Evolutionary conservation across 2,329 filamentous ascomycete genomes (phyloP), one percentile per base, ranked within the genome.

Genomic region (Trichocomaceae sp.): DNA sequence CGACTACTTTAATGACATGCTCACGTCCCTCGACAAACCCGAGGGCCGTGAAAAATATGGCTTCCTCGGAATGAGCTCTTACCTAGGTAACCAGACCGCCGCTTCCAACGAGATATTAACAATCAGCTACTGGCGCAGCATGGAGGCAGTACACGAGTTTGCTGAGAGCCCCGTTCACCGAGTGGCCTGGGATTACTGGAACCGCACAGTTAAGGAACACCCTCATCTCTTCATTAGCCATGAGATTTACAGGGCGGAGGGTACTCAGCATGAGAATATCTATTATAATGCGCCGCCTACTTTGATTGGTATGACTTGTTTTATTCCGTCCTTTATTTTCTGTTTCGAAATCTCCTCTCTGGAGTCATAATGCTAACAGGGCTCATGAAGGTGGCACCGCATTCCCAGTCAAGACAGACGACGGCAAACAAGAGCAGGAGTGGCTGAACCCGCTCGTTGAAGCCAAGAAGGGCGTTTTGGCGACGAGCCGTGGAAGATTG

Each of bases 191-290:
- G 72, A 77, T 47, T 82, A 75, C 75, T 79, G 75, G 64, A 71
- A 73, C 52, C 64, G 62, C 50, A 64, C 62, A 7, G 55, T 59
- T n/a, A 66, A 66, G 45, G 61, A 72, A 23, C 58, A 68, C 41
- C 60, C 62, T 23, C 71, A 79, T 58, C 61, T 83, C 22, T 73
- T 73, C 5, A 77, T 83, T 59, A 82, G 72, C 57, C 81, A 84
- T 62, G 81, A 83, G 72, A 73, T 75, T 0, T 82, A 78, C 29
- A 41, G 31, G n/a, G 45, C 49, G 59, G 66, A 72, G 23, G 74
- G 76, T 5, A 72, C 72, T 1, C 66, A 68, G 8, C 80, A 78
- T 66, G 80, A 83, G 72, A 75, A 69, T 1, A 69, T 83, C 20
- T 81, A 82, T 60, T 58, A 72, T 7, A 76, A 79, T 39, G 54